Conservation (phyloP, 73 alveolate genomes). For the Paramecium caudatum region DNA sequence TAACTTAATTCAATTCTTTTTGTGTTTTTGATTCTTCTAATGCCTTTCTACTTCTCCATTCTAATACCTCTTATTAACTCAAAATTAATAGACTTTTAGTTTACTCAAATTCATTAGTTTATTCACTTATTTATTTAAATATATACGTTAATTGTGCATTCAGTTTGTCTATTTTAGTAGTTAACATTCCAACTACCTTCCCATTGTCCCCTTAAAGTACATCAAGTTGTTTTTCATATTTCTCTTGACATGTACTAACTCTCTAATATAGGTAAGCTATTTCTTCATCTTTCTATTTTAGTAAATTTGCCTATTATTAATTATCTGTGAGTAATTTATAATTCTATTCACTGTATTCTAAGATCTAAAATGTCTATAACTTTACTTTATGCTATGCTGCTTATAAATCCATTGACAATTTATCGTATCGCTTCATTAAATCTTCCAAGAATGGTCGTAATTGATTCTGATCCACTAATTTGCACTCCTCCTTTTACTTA, state of each 20-base stretch:
- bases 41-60: conserved; percentile 24
- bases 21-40: conserved; percentile 11
- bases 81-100: background rate
- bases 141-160: background rate
- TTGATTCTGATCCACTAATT: background rate
- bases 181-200: background rate
- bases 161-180: background rate
- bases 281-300: background rate
- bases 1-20: conserved; percentile 1
- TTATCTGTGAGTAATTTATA: conserved; percentile 13
- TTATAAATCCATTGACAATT: background rate
- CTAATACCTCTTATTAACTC: conserved; percentile 17
- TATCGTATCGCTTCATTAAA: conserved; percentile 19
- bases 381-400: background rate
- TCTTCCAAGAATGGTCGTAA: background rate
- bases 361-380: background rate
- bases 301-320: background rate
- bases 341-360: conserved; percentile 17
- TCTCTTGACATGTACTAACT: background rate
- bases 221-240: background rate
- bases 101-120: background rate
- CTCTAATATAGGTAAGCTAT: background rate
- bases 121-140: background rate
- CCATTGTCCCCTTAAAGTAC: background rate
- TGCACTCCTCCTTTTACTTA: too few species aligned